Conservation (phyloP, 78 protist species). For the Paratrimastix pyriformis region DNA sequence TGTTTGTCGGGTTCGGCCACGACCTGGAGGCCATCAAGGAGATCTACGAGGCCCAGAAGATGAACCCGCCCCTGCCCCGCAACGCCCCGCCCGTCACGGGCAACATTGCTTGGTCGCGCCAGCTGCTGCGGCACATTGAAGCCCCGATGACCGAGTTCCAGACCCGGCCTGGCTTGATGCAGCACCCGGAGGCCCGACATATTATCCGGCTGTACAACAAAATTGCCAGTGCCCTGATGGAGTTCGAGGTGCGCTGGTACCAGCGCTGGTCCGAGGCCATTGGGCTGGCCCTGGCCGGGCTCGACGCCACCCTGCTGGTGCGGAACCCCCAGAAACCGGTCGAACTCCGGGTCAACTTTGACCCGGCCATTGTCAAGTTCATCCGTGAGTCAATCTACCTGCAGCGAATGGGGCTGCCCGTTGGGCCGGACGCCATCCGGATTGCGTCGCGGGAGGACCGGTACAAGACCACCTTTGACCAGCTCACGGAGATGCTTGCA, state of each 20-base stretch:
- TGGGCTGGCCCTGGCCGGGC: constrained; percentile 34
- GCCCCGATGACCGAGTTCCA: constrained; percentile 54
- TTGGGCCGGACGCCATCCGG: constrained; percentile 48
- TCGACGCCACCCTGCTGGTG: constrained; percentile 53
- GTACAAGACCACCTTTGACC: constrained; percentile 32
- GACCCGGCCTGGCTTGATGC: constrained; percentile 28
- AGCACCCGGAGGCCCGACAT: constrained; percentile 42
- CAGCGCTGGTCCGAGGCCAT: constrained; percentile 35
- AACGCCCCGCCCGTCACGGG: constrained; percentile 72
- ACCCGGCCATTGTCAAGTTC: constrained; percentile 49
- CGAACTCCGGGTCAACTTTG: constrained; percentile 51
- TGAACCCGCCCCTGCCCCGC: constrained; percentile 57
- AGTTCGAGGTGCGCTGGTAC: constrained; percentile 56
- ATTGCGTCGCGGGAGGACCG: constrained; percentile 50
- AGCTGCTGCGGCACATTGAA: constrained; percentile 53
- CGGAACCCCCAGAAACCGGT: constrained; percentile 29
- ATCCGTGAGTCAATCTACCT: constrained; percentile 52
- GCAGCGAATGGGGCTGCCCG: constrained; percentile 38
- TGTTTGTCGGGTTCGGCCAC: constrained; percentile 53
- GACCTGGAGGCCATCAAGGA: constrained; percentile 51
- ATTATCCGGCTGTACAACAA: constrained; percentile 59
- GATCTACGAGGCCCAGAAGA: constrained; percentile 46
- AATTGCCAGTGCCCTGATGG: constrained; percentile 47
- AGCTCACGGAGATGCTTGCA: constrained; percentile 25
- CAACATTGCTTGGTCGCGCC: constrained; percentile 52